A percentile compares a stretch with the other conserved stretches of the same genome.
phyloP scores from a whole-genome alignment of 1,139 yeast species.

The Yamadazyma siamensis region DNA sequence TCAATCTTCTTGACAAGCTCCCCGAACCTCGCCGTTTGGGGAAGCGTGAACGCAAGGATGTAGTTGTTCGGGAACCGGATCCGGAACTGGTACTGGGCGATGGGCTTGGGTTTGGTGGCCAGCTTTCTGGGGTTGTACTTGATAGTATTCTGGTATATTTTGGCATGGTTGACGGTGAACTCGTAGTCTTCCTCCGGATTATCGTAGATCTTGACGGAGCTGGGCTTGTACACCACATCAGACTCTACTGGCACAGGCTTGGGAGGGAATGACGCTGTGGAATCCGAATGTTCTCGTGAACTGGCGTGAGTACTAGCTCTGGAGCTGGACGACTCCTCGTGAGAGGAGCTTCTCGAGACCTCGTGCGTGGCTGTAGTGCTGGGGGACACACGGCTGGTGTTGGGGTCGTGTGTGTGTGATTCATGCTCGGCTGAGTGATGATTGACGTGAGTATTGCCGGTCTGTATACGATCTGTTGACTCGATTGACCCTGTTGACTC shows the following conservation, averaged over 20 bases:
- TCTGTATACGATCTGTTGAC: too few relatives aligned
- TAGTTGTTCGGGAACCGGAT: slow-evolving; percentile 53
- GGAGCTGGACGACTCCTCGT: slow-evolving; percentile 1
- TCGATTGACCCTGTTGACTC: too few relatives aligned
- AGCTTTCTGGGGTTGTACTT: slow-evolving; percentile 13
- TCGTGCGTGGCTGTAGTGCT: background rate
- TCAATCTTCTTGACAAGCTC: slow-evolving; percentile 37
- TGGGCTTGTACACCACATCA: slow-evolving; percentile 13
- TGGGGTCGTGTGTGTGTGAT: too few relatives aligned
- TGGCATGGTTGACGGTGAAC: slow-evolving; percentile 51
- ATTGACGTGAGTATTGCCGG: too few relatives aligned
- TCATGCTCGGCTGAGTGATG: too few relatives aligned
- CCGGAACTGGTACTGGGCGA: slow-evolving; percentile 36
- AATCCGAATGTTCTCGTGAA: too few relatives aligned
- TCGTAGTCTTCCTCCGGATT: slow-evolving; percentile 49
- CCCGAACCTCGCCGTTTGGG: slow-evolving; percentile 32
- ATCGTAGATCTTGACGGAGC: slow-evolving; percentile 21
- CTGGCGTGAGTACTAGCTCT: background rate
- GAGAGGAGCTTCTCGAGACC: too few relatives aligned
- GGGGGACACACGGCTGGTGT: background rate
- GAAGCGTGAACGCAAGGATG: slow-evolving; percentile 25
- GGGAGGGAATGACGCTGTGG: too few relatives aligned
- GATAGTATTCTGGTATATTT: slow-evolving; percentile 47
- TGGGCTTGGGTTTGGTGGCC: slow-evolving; percentile 9
- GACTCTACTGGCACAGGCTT: slow-evolving; percentile 1